These are phyloP conservation scores for Oenanthe sinensis DNA, from an alignment of 129 eudicot species.

Conservation along the genomic window DNA sequence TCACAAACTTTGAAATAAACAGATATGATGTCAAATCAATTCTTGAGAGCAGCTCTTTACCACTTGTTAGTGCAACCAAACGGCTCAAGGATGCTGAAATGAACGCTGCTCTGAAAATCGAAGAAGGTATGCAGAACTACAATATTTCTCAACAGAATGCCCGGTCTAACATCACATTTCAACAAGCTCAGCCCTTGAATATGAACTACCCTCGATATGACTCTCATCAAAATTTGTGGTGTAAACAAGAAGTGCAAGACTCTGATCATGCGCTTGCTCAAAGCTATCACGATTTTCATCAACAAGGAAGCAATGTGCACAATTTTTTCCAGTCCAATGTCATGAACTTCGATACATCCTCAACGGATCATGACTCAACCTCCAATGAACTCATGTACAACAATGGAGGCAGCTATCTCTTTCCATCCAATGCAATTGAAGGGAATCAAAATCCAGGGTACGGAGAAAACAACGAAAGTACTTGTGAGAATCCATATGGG, in stretches of 20 bases:
- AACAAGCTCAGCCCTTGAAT: conserved; percentile 50
- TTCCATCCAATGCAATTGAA: conserved; percentile 24
- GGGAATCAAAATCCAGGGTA: conserved; percentile 11
- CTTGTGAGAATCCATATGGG: conserved; percentile 17
- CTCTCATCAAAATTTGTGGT: conserved; percentile 46
- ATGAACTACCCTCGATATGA: conserved; percentile 40
- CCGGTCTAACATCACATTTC: conserved; percentile 56
- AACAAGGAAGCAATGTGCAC: conserved; percentile 32
- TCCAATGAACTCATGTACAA: conserved; percentile 20
- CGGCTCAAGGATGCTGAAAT: conserved; percentile 70
- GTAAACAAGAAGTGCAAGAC: conserved; percentile 65
- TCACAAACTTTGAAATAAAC: conserved; percentile 79
- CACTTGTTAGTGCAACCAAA: conserved; percentile 78
- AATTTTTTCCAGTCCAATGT: conserved; percentile 50
- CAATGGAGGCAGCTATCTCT: conserved; percentile 19
- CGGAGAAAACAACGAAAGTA: conserved; percentile 6
- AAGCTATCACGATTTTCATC: conserved; percentile 38
- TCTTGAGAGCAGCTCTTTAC: conserved; percentile 70
- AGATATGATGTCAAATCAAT: conserved; percentile 85
- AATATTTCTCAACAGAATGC: conserved; percentile 17
- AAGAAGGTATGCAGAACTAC: conserved; percentile 20
- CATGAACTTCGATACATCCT: conserved; percentile 57
- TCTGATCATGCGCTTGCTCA: conserved; percentile 12
- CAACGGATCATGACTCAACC: conserved; percentile 35
- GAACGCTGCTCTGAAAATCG: not conserved